Conservation (phyloP, 2,329 filamentous ascomycete species). For the Sclerotiophoma versabilis region DNA sequence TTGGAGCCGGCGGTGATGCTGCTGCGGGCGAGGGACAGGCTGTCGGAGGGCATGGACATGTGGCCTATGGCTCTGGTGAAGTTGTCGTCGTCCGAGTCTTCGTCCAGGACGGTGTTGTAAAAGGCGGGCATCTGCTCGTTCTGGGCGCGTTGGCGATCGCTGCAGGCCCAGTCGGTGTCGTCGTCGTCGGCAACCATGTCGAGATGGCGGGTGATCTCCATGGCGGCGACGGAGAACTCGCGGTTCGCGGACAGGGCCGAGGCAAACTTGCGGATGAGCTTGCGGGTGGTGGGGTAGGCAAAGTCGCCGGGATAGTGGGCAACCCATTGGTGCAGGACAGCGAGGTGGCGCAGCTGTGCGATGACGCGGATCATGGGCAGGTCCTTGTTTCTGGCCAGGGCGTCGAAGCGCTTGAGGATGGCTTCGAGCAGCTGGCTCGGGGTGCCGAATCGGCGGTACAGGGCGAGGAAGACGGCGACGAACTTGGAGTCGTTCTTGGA, state of each 20-base stretch:
- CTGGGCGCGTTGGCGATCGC: constrained; percentile 68
- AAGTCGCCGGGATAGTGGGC: constrained; percentile 92
- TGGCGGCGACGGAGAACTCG: constrained; percentile 83
- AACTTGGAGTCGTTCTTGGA: constrained; percentile 91
- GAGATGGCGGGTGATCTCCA: constrained; percentile 82
- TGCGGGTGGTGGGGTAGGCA: constrained; percentile 76
- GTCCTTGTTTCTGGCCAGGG: constrained; percentile 69
- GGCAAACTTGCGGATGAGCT: constrained; percentile 77
- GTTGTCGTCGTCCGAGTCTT: constrained; percentile 47
- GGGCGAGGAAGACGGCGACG: constrained; percentile 83
- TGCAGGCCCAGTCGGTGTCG: constrained; percentile 89
- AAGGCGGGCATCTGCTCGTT: constrained; percentile 52
- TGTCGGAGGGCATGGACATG: constrained; percentile 39
- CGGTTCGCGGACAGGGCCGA: constrained; percentile 75
- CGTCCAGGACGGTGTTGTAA: constrained; percentile 51
- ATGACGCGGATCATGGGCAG: constrained; percentile 79
- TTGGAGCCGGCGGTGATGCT: constrained; percentile 35
- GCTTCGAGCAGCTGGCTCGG: constrained; percentile 79
- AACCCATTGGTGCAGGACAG: constrained; percentile 88
- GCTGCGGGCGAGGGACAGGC: constrained; percentile 40
- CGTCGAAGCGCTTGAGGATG: constrained; percentile 78
- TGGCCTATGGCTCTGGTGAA: constrained; percentile 41
- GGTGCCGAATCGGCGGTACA: constrained; percentile 92
- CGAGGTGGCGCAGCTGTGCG: constrained; percentile 82
- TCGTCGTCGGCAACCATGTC: constrained; percentile 83